Conservation (phyloP, 2,329 filamentous ascomycete species). For the Paecilomyces sp. region DNA sequence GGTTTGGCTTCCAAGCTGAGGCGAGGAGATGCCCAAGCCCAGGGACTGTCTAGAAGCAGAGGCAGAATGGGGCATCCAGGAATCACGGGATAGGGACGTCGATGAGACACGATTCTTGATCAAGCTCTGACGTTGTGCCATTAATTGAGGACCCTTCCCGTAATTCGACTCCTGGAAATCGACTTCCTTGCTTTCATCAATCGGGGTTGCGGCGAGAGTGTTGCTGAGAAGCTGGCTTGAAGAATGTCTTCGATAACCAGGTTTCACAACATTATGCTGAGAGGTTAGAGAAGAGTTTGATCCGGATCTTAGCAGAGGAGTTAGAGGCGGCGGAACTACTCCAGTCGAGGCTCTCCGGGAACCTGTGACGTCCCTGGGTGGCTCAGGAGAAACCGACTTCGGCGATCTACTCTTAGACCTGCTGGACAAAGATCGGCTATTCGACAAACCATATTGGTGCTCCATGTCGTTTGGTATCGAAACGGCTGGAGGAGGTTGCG, state of each 20-base stretch:
- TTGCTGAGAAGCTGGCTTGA: constrained; percentile 17
- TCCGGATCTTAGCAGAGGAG: not conserved
- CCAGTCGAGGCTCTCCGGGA: not conserved
- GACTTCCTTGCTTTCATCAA: constrained; percentile 8
- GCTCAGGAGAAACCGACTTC: not conserved
- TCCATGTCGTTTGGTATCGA: constrained; percentile 10
- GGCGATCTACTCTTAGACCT: constrained; percentile 5
- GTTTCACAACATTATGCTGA: not conserved
- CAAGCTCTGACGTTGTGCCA: constrained; percentile 49
- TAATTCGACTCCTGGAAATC: constrained; percentile 13
- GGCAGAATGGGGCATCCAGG: constrained; percentile 19
- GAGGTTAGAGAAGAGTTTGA: not conserved
- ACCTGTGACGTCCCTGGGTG: not conserved
- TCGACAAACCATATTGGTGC: constrained; percentile 8
- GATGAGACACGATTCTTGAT: constrained; percentile 35
- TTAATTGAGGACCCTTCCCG: constrained; percentile 38
- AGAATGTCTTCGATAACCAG: constrained; percentile 7
- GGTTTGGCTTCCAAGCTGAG: constrained; percentile 6
- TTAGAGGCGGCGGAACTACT: constrained; percentile 3
- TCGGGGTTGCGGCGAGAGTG: constrained; percentile 6
- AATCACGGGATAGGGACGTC: constrained; percentile 24
- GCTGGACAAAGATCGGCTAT: constrained; percentile 9
- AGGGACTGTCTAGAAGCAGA: constrained; percentile 17
- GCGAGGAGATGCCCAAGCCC: constrained; percentile 7
- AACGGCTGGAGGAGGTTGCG: constrained; percentile 34